Conservation (phyloP, 495 filamentous ascomycete species). For the Xylaria flabelliformis region DNA sequence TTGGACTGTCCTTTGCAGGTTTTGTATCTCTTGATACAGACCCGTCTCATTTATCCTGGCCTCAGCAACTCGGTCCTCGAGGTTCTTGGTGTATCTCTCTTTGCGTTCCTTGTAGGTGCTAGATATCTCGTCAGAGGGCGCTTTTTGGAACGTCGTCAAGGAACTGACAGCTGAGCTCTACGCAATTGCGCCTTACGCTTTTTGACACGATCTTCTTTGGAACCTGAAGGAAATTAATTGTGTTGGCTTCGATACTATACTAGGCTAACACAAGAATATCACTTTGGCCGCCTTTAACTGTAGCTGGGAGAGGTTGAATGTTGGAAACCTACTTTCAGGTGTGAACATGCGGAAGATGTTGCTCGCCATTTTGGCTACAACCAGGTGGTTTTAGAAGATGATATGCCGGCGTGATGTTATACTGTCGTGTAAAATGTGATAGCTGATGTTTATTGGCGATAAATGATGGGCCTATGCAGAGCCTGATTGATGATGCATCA, state of each 20-base stretch:
- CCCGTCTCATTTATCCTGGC: constrained; percentile 41
- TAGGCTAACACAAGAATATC: not conserved
- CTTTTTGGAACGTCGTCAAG: not conserved
- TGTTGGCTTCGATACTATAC: not conserved
- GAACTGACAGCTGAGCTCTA: constrained; percentile 35
- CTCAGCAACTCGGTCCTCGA: constrained; percentile 46
- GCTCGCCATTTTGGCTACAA: constrained; percentile 20
- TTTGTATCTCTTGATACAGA: constrained; percentile 36
- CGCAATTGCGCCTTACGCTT: constrained; percentile 40
- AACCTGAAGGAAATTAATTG: constrained; percentile 4
- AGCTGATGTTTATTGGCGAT: not conserved
- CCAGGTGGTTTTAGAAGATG: not conserved
- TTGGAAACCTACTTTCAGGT: constrained; percentile 26
- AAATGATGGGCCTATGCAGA: not conserved
- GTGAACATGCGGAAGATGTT: constrained; percentile 35
- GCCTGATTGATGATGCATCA: not conserved
- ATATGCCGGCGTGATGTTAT: not conserved
- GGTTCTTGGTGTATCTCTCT: constrained; percentile 46
- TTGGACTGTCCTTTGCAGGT: constrained; percentile 31
- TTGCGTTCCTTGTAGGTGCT: constrained; percentile 52
- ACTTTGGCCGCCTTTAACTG: not conserved
- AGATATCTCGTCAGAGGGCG: not conserved
- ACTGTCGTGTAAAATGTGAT: not conserved
- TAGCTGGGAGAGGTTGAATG: not conserved
- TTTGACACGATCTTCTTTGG: constrained; percentile 27